Evolutionary conservation across 1,284 basidiomycete species (phyloP), one percentile per base, ranked within the genome.

Genomic region (Cryptococcus sp.): DNA sequence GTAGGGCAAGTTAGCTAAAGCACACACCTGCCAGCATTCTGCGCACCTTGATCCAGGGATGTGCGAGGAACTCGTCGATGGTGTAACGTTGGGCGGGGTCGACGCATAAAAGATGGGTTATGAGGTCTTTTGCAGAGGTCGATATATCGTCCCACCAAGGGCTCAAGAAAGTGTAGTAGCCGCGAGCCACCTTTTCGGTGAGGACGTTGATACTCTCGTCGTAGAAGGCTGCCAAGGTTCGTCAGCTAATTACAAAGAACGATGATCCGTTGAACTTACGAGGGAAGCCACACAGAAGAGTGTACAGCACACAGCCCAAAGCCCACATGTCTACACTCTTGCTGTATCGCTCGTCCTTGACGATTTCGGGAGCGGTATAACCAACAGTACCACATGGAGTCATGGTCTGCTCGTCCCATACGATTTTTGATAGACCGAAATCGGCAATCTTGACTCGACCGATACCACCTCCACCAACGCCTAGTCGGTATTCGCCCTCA

Each of bases 291-390:
- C 96, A 99, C n/a, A 99, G 85, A 3, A 99, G 82, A 1, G 96
- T 99, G 81, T 99, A 99, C 5, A 99, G 84, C 22, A 99, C 96
- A 78, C 96, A 99, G 31, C 96, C 96, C 42, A 99, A 81, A 3
- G 96, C 96, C 96, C 96, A 99, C 96, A 99, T 99, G 78, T 99
- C 96, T 56, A 99, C 96, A 71, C 89, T 92, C 81, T 97, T 98
- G 76, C 89, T 92, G 78, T 99, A 99, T 25, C 95, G 86, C 81
- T 99, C 94, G 76, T 99, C 96, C 81, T 98, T 98, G 72, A 99
- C 96, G 65, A 99, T 99, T 80, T 99, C 96, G 2, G 96, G 96
- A 3, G 96, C 96, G 3, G 96, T 99, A 80, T 99, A 99, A 5
- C 96, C 96, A 27, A 99, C 95, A 1, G 96, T 99, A 35, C 96